A percentile compares a stretch with the other conserved stretches of the same genome.
Evolutionary conservation across 805 yeast species (phyloP).

Genomic region (Yamadazyma scolyti): DNA sequence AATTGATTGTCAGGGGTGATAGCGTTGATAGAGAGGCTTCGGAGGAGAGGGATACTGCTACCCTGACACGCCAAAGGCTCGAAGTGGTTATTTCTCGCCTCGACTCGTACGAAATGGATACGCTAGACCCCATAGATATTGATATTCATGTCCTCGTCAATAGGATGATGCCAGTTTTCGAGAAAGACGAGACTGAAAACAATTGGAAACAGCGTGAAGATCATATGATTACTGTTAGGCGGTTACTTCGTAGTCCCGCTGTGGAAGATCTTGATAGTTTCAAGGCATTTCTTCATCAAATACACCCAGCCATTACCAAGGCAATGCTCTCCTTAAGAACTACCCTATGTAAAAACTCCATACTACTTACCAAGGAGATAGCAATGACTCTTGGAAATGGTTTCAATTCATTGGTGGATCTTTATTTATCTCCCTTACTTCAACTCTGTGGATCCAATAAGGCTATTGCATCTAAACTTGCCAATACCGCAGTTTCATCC

Average conservation of each 20-base stretch:
- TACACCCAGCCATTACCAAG: constrained; percentile 57
- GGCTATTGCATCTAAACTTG: constrained; percentile 56
- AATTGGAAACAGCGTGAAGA: constrained; percentile 81
- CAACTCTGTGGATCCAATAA: constrained; percentile 60
- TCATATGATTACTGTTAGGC: constrained; percentile 53
- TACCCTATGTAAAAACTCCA: constrained; percentile 70
- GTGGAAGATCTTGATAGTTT: constrained; percentile 37
- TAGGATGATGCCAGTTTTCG: constrained; percentile 48
- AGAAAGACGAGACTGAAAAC: constrained; percentile 77
- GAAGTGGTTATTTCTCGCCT: too few relatives aligned
- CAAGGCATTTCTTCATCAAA: constrained; percentile 21
- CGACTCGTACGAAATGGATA: too few relatives aligned
- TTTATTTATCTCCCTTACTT: constrained; percentile 43
- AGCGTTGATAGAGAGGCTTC: too few relatives aligned
- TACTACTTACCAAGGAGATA: constrained; percentile 72
- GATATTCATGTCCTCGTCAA: too few relatives aligned
- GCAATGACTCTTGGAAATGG: constrained; percentile 35
- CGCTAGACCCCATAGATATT: too few relatives aligned
- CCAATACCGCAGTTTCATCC: constrained; percentile 52
- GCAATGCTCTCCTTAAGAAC: constrained; percentile 76
- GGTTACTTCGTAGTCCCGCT: constrained; percentile 56
- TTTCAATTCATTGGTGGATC: constrained; percentile 50
- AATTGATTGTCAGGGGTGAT: too few relatives aligned
- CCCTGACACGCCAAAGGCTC: too few relatives aligned
- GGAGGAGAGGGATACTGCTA: too few relatives aligned